Percentiles rank a stretch among this genome's conserved stretches.
These are phyloP conservation scores for Pythium vanterpoolii DNA, from an alignment of 352 stramenopile species.

Conservation along the genomic window DNA sequence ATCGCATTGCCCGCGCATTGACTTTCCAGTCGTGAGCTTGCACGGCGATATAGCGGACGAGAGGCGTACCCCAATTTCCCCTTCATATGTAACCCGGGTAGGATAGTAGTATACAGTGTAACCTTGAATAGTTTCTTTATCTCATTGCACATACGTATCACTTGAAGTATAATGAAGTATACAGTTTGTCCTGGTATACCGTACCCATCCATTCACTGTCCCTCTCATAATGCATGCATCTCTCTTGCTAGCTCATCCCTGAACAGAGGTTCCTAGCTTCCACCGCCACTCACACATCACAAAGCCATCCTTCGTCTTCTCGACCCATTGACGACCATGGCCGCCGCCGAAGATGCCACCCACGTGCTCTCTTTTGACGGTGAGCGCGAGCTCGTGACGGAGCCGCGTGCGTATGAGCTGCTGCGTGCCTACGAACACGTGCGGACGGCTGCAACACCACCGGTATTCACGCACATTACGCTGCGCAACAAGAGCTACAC, in stretches of 20 bases:
- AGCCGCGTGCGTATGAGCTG: constrained; percentile 63
- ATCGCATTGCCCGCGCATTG: background rate
- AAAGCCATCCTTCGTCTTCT: background rate
- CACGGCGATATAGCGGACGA: background rate
- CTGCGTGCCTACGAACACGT: constrained; percentile 42
- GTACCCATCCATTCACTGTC: background rate
- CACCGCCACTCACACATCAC: too few relatives aligned
- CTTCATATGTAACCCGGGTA: constrained; percentile 18
- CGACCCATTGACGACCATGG: background rate
- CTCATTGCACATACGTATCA: too few relatives aligned
- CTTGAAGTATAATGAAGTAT: too few relatives aligned
- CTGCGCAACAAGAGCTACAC: constrained; percentile 90
- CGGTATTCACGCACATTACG: constrained; percentile 73
- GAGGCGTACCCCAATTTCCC: background rate
- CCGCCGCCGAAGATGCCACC: background rate
- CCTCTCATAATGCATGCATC: constrained; percentile 6
- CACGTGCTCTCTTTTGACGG: constrained; percentile 64
- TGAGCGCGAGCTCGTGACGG: constrained; percentile 78
- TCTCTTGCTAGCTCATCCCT: background rate
- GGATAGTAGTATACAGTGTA: constrained; percentile 24
- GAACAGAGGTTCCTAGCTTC: too few relatives aligned
- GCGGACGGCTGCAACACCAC: constrained; percentile 23
- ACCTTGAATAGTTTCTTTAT: constrained; percentile 17
- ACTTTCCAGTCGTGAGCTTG: constrained; percentile 2
- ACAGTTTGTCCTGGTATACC: too few relatives aligned